Evolutionary conservation across 1,284 basidiomycete genomes (phyloP).

Genomic region (Garcileccinum viscosum): DNA sequence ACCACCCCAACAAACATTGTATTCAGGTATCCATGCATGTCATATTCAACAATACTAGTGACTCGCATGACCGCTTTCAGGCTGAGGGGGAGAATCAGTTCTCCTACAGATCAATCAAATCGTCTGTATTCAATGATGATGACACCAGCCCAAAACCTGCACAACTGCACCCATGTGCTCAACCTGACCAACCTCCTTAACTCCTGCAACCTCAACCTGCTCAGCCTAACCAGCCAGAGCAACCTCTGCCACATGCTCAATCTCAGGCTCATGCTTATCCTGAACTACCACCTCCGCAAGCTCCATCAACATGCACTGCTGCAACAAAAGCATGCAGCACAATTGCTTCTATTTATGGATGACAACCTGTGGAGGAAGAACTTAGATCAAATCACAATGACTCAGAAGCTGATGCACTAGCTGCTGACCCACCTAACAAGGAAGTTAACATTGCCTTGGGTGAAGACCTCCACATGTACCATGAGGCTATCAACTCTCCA

Average conservation of each 20-base stretch:
- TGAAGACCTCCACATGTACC: not conserved
- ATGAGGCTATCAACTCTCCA: no score
- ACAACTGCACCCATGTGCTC: no score
- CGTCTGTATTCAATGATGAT: no score
- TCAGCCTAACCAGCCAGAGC: no score
- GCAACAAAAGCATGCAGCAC: not conserved
- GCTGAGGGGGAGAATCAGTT: no score
- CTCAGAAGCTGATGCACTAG: not conserved
- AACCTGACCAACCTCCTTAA: no score
- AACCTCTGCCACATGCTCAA: not conserved
- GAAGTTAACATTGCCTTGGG: not conserved
- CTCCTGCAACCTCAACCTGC: not conserved
- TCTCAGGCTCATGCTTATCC: not conserved
- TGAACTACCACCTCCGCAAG: not conserved
- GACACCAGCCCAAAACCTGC: no score
- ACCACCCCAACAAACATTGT: no score
- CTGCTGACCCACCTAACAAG: not conserved
- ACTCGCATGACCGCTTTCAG: not conserved
- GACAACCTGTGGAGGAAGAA: not conserved
- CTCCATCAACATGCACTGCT: not conserved
- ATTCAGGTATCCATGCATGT: not conserved
- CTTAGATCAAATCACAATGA: not conserved
- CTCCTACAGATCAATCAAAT: no score
- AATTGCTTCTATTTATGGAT: no score
- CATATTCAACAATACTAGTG: not conserved